Evolutionary conservation across 331 rosid genomes (phyloP).

Genomic region (Cucumis variabilis): DNA sequence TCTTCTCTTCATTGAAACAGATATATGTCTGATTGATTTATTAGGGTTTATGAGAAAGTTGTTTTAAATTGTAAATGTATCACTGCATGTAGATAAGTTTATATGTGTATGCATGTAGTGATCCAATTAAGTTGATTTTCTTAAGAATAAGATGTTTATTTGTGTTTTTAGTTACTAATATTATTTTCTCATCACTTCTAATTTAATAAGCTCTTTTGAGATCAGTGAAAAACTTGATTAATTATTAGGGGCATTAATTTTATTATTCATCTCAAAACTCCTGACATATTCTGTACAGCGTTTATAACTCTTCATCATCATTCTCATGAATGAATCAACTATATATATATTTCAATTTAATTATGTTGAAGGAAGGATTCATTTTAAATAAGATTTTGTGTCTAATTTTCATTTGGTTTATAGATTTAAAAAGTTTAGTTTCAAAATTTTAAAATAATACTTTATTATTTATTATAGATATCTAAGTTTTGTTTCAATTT

Average conservation of each 20-base stretch:
- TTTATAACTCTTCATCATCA: no score
- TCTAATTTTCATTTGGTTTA: no score
- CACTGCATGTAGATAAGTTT: constrained; percentile 22
- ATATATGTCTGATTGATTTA: neutral
- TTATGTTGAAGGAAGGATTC: no score
- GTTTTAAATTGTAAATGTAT: constrained; percentile 22
- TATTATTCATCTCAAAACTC: no score
- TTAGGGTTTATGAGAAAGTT: constrained; percentile 18
- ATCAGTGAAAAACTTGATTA: neutral
- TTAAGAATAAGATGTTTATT: neutral
- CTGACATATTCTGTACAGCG: no score
- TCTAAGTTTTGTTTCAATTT: neutral
- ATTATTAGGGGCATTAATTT: neutral
- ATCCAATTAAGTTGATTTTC: constrained; percentile 13
- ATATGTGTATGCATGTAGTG: constrained; percentile 23
- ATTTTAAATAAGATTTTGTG: no score
- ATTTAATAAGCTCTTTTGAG: neutral
- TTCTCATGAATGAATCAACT: no score
- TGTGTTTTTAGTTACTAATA: constrained; percentile 6
- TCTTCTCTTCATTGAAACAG: constrained; percentile 20
- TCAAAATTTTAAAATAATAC: no score
- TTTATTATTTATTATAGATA: no score
- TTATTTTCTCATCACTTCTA: neutral
- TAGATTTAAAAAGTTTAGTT: no score
- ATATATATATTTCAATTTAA: no score